phyloP scores from a whole-genome alignment of 176 grass and related monocot species.

The Eragrostis curvula region DNA sequence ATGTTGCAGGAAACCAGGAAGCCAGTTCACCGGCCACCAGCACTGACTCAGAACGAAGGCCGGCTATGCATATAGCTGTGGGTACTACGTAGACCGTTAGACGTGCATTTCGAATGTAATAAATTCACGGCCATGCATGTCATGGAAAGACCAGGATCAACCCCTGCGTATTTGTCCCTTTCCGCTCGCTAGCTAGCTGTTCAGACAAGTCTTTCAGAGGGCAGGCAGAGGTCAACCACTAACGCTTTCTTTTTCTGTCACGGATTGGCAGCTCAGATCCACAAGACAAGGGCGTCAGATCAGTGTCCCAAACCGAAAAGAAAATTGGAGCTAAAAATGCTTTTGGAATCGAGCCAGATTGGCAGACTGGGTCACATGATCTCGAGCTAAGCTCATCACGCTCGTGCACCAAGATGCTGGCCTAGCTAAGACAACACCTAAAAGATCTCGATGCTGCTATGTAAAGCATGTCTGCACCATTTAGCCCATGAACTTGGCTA shows the following conservation, averaged over 20 bases:
- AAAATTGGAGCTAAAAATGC: slow-evolving; percentile 41
- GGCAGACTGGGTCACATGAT: slow-evolving; percentile 64
- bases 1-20: not conserved
- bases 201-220: slow-evolving; percentile 45
- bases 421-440: slow-evolving; percentile 27
- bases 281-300: slow-evolving; percentile 58
- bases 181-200: slow-evolving; percentile 23
- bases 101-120: slow-evolving; percentile 23
- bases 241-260: slow-evolving; percentile 58
- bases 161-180: slow-evolving; percentile 27
- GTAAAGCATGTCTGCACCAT: slow-evolving; percentile 47
- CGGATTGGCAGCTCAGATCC: slow-evolving; percentile 67
- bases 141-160: slow-evolving; percentile 35
- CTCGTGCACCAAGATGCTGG: slow-evolving; percentile 43
- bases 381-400: slow-evolving; percentile 24
- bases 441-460: slow-evolving; percentile 52
- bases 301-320: slow-evolving; percentile 44
- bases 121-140: slow-evolving; percentile 39
- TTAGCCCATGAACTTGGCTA: slow-evolving; percentile 48
- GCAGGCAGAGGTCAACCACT: slow-evolving; percentile 63
- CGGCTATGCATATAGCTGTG: not conserved
- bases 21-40: not conserved
- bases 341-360: slow-evolving; percentile 64
- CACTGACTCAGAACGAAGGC: not conserved
- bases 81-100: slow-evolving; percentile 15